Evolutionary conservation across 2,329 filamentous ascomycete species (phyloP), one percentile per base, ranked within the genome.

Genomic region (Curvularia sp.): DNA sequence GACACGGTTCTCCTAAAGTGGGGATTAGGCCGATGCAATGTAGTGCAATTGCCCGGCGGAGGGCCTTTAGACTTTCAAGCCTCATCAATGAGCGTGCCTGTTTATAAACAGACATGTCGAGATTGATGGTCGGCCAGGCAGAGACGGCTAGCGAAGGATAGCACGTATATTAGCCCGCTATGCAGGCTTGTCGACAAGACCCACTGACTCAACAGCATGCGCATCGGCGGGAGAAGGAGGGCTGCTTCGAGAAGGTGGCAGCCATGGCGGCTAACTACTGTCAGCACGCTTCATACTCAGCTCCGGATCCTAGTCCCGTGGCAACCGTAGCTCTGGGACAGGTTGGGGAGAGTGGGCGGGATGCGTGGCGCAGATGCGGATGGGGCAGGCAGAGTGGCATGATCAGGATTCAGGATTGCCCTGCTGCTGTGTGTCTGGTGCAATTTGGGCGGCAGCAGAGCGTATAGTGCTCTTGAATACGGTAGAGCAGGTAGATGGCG

Each of bases 11-110:
- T 61, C 73, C 69, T 59, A 56, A 75, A 71, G 42, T 55, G 70
- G 74, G 73, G 44, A 61, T 61, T 69, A 59, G 58, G 44, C 74
- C 74, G 74, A 74, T 66, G 73, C 73, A 71, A 60, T 67, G 67
- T 64, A 56, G 59, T 63, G 63, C 58, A 64, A 66, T 63, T 64
- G 65, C 60, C 68, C 65, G 59, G 62, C 62, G 55, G 63, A 66
- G 58, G 53, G 56, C 39, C 65, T 62, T 67, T 63, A 55, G 57
- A 60, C 59, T 63, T 61, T 71, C 64, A 66, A 74, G 67, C 68
- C 72, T 75, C 70, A 73, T 69, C 67, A 67, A 68, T 66, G 58
- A 66, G 68, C 65, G 58, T 64, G 62, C 58, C 58, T 66, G 60
- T 57, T 60, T 47, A 47, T 31, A 53, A 48, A 33, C 42, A 49